Evolutionary conservation across 805 yeast genomes (phyloP), one percentile per base, ranked within the genome.

Genomic region (Danielia reshetovae): DNA sequence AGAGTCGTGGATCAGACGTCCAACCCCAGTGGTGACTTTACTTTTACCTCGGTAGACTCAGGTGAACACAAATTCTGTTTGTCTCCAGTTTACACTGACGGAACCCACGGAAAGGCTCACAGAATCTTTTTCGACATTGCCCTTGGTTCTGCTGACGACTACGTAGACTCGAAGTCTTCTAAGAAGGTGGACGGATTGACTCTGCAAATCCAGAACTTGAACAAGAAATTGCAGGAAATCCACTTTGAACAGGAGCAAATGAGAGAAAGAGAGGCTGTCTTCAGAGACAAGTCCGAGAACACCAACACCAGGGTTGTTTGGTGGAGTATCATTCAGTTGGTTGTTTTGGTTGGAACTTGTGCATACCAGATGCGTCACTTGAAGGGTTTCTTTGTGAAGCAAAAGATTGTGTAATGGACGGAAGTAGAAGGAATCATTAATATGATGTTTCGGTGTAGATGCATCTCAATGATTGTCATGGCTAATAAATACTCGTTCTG

Each of bases 21-120:
- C 18, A 46, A 70, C 2, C 64, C 85, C 9, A 60, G 57, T 25
- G 85, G 87, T 11, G 81, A 80, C 42, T 84, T 86, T 59, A 72
- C 88, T 19, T 88, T 85, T 67, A 81, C 89, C 9, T 84, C 96
- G 1, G 63, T 78, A 29, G 95, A 84, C 35, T 67, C 81, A 8
- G 96, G 96, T 24, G 94, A 85, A 56, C 96, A 88, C 68, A 72
- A 73, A 50, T 72, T 89, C 49, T 88, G 97, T 62, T 65, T 88
- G 48, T 63, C 61, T 15, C 77, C 79, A 18, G 48, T 59, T 13
- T 58, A 79, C 78, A 26, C 79, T 79, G 86, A 84, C 35, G 83
- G 88, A 79, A 70, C 84, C 51, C 68, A 75, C 39, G 74, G 75
- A 51, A 67, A 70, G 41, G 62, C 61, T 39, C 81, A 86, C 48